Evolutionary conservation across 805 yeast genomes (phyloP).

Genomic region (Candida schatavii): DNA sequence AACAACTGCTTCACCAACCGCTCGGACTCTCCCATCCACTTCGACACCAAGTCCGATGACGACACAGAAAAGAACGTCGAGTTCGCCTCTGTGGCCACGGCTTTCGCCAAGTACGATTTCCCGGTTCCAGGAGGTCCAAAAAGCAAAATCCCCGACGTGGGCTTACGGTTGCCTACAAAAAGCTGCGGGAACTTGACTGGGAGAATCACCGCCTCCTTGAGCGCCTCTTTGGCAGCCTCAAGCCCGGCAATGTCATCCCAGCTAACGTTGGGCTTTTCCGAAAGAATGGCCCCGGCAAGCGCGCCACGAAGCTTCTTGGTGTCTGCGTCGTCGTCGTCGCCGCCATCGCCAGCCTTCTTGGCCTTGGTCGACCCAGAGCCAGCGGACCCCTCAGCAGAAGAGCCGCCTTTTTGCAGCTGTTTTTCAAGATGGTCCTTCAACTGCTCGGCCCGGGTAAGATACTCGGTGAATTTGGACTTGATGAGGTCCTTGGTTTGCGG

Average conservation of each 20-base stretch:
- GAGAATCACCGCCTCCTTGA: conserved; percentile 93
- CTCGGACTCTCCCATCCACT: conserved; percentile 99
- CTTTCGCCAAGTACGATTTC: conserved; percentile 93
- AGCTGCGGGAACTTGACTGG: conserved; percentile 93
- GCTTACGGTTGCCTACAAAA: conserved; percentile 88
- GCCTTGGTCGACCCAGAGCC: conserved; percentile 60
- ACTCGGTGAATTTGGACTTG: conserved; percentile 85
- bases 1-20: conserved; percentile 93
- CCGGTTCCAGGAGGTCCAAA: conserved; percentile 99
- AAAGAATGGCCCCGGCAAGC: conserved; percentile 82
- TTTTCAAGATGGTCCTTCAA: conserved; percentile 84
- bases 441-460: conserved; percentile 89
- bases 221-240: conserved; percentile 79
- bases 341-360: conserved; percentile 46
- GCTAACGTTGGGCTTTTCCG: conserved; percentile 87
- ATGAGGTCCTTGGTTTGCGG: conserved; percentile 85
- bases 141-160: conserved; percentile 91
- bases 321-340: conserved; percentile 68
- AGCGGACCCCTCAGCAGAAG: conserved; percentile 49
- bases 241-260: conserved; percentile 97
- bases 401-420: conserved; percentile 39
- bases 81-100: conserved; percentile 98
- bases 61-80: conserved; percentile 95
- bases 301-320: conserved; percentile 89
- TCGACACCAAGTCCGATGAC: conserved; percentile 93